These are phyloP conservation scores for Ceratobasidium papillatum DNA, from an alignment of 1,284 basidiomycete species.

Conservation along the genomic window DNA sequence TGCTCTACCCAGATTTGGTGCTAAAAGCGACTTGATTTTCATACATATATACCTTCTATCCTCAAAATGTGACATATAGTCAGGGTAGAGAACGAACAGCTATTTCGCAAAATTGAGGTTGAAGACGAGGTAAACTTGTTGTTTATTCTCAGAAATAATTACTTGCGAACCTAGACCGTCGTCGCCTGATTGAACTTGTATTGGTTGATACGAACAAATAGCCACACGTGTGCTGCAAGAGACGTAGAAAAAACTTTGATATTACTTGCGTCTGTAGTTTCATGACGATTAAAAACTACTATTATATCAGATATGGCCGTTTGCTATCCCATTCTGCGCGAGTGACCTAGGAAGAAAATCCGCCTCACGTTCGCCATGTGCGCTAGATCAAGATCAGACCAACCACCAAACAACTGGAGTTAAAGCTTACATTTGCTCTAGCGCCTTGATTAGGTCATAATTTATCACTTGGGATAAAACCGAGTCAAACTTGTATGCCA, in stretches of 20 bases:
- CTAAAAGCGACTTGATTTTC: too few relatives aligned
- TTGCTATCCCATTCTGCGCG: background rate
- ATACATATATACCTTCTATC: too few relatives aligned
- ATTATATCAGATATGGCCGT: background rate
- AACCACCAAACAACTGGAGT: background rate
- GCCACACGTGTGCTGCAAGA: too few relatives aligned
- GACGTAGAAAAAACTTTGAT: background rate
- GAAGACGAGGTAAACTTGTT: too few relatives aligned
- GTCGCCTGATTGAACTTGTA: too few relatives aligned
- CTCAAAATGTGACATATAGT: too few relatives aligned
- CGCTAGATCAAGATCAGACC: background rate
- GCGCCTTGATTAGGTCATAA: slow-evolving; percentile 88
- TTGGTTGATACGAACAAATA: too few relatives aligned
- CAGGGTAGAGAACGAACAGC: too few relatives aligned
- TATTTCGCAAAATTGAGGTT: too few relatives aligned
- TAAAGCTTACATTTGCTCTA: slow-evolving; percentile 87
- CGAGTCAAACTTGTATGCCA: slow-evolving; percentile 89
- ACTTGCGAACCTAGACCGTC: too few relatives aligned
- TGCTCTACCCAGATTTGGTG: too few relatives aligned
- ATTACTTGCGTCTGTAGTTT: background rate
- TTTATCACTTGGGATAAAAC: slow-evolving; percentile 91
- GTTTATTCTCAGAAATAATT: too few relatives aligned
- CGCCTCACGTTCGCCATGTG: slow-evolving; percentile 5
- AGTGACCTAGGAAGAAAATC: background rate
- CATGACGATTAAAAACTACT: background rate